These are phyloP conservation scores for Hericium rajendrae DNA, from an alignment of 768 basidiomycete species.

Conservation along the genomic window DNA sequence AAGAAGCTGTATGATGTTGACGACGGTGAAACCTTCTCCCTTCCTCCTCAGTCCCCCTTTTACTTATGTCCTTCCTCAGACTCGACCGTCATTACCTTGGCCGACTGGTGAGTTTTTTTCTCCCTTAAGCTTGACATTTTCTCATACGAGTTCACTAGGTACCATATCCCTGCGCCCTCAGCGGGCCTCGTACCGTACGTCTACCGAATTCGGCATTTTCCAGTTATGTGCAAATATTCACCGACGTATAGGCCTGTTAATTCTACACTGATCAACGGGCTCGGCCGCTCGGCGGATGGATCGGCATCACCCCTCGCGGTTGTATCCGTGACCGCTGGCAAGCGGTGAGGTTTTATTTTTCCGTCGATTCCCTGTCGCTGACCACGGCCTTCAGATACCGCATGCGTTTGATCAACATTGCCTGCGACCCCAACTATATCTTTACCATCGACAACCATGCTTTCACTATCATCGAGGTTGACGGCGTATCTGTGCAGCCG, in stretches of 20 bases:
- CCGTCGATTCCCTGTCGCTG: background rate
- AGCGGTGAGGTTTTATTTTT: constrained; percentile 21
- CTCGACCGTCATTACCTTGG: constrained; percentile 32
- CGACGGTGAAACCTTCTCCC: constrained; percentile 25
- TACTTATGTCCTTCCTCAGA: constrained; percentile 18
- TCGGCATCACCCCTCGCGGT: constrained; percentile 27
- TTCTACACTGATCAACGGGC: constrained; percentile 35
- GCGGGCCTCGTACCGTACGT: background rate
- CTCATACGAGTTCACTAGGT: background rate
- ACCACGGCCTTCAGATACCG: constrained; percentile 13
- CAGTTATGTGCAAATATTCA: background rate
- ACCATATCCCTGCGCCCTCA: background rate
- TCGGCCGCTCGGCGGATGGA: constrained; percentile 29
- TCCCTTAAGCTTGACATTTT: background rate
- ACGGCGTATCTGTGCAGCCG: constrained; percentile 26
- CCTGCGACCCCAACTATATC: constrained; percentile 24
- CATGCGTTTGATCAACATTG: constrained; percentile 24
- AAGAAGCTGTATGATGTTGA: constrained; percentile 34
- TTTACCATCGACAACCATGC: constrained; percentile 26
- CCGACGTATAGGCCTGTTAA: constrained; percentile 18
- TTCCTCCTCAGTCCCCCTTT: background rate
- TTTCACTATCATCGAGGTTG: constrained; percentile 37
- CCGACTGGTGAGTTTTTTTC: constrained; percentile 31
- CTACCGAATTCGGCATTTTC: background rate
- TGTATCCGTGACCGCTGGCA: constrained; percentile 28